Percentiles rank a stretch among this genome's conserved stretches.
Evolutionary conservation across 257 asterid genomes (phyloP).

Genomic region (Ilex asprella): DNA sequence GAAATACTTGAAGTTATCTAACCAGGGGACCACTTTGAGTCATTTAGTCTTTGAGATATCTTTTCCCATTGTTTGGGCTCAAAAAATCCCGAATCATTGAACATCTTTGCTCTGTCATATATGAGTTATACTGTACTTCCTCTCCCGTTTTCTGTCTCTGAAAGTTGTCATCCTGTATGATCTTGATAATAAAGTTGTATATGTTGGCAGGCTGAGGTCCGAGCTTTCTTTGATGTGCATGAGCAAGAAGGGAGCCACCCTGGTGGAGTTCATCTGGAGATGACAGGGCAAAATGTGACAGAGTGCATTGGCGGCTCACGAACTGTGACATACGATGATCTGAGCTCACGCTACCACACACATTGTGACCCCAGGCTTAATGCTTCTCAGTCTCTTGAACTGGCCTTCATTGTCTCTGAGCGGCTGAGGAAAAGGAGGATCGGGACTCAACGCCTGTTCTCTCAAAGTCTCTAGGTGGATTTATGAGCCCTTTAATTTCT

Average conservation of each 20-base stretch:
- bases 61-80: too few species aligned
- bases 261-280: constrained; percentile 78
- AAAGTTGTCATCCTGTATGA: too few species aligned
- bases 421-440: constrained; percentile 60
- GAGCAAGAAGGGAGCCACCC: constrained; percentile 91
- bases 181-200: too few species aligned
- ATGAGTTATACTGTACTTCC: too few species aligned
- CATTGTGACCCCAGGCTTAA: constrained; percentile 10
- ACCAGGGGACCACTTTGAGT: too few species aligned
- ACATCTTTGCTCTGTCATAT: too few species aligned
- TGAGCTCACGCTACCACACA: constrained; percentile 25
- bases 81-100: too few species aligned
- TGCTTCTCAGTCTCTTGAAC: constrained; percentile 83
- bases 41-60: too few species aligned
- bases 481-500: not conserved
- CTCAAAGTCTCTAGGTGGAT: constrained; percentile 2
- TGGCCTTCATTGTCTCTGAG: constrained; percentile 67
- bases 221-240: constrained; percentile 88
- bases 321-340: constrained; percentile 64
- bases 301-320: constrained; percentile 85
- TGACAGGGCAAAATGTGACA: constrained; percentile 86
- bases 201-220: constrained; percentile 52
- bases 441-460: constrained; percentile 33
- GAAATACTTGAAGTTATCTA: too few species aligned
- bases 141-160: too few species aligned